Base-by-base conservation (phyloP, 2,329 filamentous ascomycete genomes). In the Diplodia corticola region DNA sequence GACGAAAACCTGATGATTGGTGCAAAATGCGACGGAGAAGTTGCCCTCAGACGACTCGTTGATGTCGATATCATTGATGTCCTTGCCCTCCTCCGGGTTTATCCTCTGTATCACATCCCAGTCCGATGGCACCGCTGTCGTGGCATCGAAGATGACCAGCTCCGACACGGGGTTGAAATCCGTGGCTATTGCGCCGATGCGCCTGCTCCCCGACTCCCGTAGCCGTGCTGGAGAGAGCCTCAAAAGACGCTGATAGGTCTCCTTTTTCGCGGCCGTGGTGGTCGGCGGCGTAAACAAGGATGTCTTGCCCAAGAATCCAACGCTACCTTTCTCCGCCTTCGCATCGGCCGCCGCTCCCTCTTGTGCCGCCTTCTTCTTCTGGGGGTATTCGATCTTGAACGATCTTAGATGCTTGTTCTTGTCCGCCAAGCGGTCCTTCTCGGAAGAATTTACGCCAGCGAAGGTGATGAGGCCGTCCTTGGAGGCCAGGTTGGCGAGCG, bases 391-490 rank as follows among this genome's bases (percentile, higher is more conserved):
- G 69, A 95, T 83, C 69, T 85, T 83, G 73, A 96, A 91, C 10
- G 91, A 85, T 69, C 93, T 87, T 70, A 98, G 87, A 79, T 97
- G 93, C 73, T 91, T 85, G 76, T 97, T 97, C 74, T 87, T 90
- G 69, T 90, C 91, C 69, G 88, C 88, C 71, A 88, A 83, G 69
- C 93, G 84, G 67, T 92, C 89, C 5, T 84, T 85, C 54, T 88
- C 84, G 67, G 89, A 90, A 67, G 92, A 93, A 77, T 97, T 97
- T 80, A 97, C 89, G 64, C 93, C 93, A 28, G 93, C 91, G 70
- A 91, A 74, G 71, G 84, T 70, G 73, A 83, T 75, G 74, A 85
- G 61, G 75, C 82, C 72, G 84, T 88, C 78, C 81, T 85, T 78
- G 73, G 84, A 74, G 80, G 85, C 70, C 9, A 92, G 88, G 63